These are phyloP conservation scores for Oidiodendron maius DNA, from an alignment of 495 filamentous ascomycete genomes.

Conservation along the genomic window DNA sequence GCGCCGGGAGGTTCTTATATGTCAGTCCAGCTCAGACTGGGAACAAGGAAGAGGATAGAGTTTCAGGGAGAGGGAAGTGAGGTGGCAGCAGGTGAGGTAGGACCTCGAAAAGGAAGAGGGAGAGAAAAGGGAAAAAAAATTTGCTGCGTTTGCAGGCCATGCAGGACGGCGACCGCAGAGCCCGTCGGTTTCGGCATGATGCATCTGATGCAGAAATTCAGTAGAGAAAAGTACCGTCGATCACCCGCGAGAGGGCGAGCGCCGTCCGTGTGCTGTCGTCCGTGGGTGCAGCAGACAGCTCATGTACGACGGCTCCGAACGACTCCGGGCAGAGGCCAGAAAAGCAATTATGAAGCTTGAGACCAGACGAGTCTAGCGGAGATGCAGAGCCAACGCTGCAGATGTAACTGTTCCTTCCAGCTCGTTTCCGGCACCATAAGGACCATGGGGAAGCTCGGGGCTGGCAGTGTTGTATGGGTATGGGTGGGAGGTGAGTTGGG, in stretches of 20 bases:
- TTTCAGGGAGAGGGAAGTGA: slow-evolving; percentile 15
- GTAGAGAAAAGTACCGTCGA: slow-evolving; percentile 23
- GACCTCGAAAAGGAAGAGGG: slow-evolving; percentile 11
- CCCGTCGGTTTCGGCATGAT: slow-evolving; percentile 23
- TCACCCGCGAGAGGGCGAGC: slow-evolving; percentile 20
- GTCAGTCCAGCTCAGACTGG: slow-evolving; percentile 2
- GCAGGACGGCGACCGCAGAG: slow-evolving; percentile 23
- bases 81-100: slow-evolving; percentile 18
- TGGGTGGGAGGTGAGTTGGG: slow-evolving; percentile 1
- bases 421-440: no score
- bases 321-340: slow-evolving; percentile 6
- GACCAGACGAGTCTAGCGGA: slow-evolving; percentile 14
- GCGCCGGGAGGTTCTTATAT: slow-evolving; percentile 22
- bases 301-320: slow-evolving; percentile 18
- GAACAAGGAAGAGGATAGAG: slow-evolving; percentile 1
- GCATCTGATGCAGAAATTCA: slow-evolving; percentile 22
- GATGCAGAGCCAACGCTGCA: slow-evolving; percentile 24
- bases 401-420: no score
- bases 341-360: slow-evolving; percentile 24
- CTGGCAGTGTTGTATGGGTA: slow-evolving; percentile 3
- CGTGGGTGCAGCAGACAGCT: slow-evolving; percentile 20
- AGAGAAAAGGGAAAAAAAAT: slow-evolving; percentile 10
- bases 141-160: slow-evolving; percentile 22
- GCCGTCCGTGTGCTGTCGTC: slow-evolving; percentile 21
- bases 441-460: neutral